Base-by-base conservation (phyloP, 2,329 filamentous ascomycete species). In the Fusarium poae region DNA sequence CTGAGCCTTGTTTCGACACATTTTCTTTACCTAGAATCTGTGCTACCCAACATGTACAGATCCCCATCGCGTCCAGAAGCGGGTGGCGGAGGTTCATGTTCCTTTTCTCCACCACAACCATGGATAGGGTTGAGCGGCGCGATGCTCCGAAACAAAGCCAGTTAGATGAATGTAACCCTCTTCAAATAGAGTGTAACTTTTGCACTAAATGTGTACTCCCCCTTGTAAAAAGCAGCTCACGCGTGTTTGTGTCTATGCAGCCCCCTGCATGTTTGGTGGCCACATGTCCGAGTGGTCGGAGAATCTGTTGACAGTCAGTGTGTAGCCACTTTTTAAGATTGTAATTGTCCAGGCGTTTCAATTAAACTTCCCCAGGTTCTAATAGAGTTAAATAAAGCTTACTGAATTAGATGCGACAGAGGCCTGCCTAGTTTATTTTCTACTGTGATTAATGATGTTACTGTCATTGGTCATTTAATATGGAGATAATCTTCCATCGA, bases 21-120 rank as follows among this genome's bases (percentile, higher is more conserved):
- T 9, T 35, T 3, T 12, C 6, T 54, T 25, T 16, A 9, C 4
- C 9, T 6, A 6, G 20, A 2, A 16, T 37, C 9, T 23, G 16
- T 12, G 6, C 3, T n/a, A 21, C 45, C 15, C 20, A 35, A 49
- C 11, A 3, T n/a, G 30, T 40, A 25, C 13, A 34, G 30, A 4
- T n/a, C n/a, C 23, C 32, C 29, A 20, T 44, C 30, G 20, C 20
- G 54, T 57, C 55, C 55, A 44, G 48, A 57, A 57, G 23, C 29
- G 21, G 55, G 15, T 29, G 46, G 46, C 55, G 48, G 55, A 57
- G 35, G 55, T 6, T 44, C 8, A 35, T 13, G 29, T 23, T 57
- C 55, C 55, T 57, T 44, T 32, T 42, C 25, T 48, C 27, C 35
- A 18, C 27, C 27, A 10, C 13, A 29, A 18, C 23, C 29, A 35